These are phyloP conservation scores for Gossypium sturtianum DNA, from an alignment of 345 rosid species.

Conservation along the genomic window DNA sequence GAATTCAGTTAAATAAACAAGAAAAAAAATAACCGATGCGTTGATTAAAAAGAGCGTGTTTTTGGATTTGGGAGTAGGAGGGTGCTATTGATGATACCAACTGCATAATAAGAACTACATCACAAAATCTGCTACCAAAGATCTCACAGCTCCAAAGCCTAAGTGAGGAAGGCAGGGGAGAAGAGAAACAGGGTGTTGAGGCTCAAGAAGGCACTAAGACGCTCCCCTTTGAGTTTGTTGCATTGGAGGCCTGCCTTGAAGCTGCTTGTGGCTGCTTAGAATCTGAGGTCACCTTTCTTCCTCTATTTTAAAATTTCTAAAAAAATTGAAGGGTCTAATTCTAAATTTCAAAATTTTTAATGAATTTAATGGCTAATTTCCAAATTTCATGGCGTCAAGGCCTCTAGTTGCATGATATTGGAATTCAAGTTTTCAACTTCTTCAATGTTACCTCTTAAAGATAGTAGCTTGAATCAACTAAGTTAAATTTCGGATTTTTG, in stretches of 20 bases:
- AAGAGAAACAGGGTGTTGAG: slow-evolving; percentile 53
- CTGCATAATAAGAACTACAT: slow-evolving; percentile 31
- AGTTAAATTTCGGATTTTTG: too few relatives aligned
- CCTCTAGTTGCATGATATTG: too few relatives aligned
- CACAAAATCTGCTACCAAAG: slow-evolving; percentile 25
- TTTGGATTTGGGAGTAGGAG: slow-evolving; percentile 31
- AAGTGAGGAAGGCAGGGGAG: slow-evolving; percentile 37
- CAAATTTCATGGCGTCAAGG: too few relatives aligned
- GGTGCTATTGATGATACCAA: slow-evolving; percentile 40
- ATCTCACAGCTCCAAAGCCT: slow-evolving; percentile 25
- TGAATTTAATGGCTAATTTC: too few relatives aligned
- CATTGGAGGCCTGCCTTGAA: slow-evolving; percentile 67
- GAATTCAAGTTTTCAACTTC: too few relatives aligned
- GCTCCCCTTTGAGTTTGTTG: slow-evolving; percentile 69
- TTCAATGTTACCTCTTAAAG: too few relatives aligned
- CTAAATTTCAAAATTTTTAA: too few relatives aligned
- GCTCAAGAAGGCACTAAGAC: slow-evolving; percentile 48
- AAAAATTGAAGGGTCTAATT: too few relatives aligned
- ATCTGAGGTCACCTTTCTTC: slow-evolving; percentile 38
- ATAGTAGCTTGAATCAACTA: too few relatives aligned
- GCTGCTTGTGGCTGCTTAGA: slow-evolving; percentile 68
- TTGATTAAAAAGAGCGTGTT: background rate
- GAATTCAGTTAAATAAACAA: too few relatives aligned
- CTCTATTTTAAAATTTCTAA: background rate
- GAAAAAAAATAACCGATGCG: background rate